Evolutionary conservation across 805 yeast genomes (phyloP).

Genomic region (Candida golubevii): DNA sequence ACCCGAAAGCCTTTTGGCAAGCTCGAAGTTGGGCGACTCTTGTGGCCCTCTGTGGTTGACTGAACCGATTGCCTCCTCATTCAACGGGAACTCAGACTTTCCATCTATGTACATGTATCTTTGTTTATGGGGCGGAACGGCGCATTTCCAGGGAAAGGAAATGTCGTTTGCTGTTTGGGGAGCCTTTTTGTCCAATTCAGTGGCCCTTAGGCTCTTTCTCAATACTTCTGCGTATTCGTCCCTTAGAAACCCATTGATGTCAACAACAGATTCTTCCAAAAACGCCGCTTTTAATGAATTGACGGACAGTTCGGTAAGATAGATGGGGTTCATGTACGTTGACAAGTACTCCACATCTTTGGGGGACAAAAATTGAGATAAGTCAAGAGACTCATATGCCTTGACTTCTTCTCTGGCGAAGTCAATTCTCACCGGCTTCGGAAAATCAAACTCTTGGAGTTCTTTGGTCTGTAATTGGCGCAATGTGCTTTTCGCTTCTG

Average conservation of each 20-base stretch:
- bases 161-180: slow-evolving; percentile 58
- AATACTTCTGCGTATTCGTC: slow-evolving; percentile 47
- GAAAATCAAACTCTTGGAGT: slow-evolving; percentile 76
- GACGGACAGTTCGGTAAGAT: slow-evolving; percentile 33
- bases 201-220: slow-evolving; percentile 44
- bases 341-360: slow-evolving; percentile 48
- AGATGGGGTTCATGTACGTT: slow-evolving; percentile 52
- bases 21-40: slow-evolving; percentile 53
- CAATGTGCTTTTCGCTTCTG: slow-evolving; percentile 70
- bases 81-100: slow-evolving; percentile 32
- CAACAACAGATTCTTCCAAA: slow-evolving; percentile 63
- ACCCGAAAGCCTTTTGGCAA: slow-evolving; percentile 18
- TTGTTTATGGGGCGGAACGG: slow-evolving; percentile 92
- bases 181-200: slow-evolving; percentile 58
- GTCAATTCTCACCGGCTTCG: slow-evolving; percentile 53
- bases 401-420: slow-evolving; percentile 38
- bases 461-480: slow-evolving; percentile 76
- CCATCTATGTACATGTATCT: slow-evolving; percentile 82
- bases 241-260: slow-evolving; percentile 60
- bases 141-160: slow-evolving; percentile 77
- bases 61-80: slow-evolving; percentile 27
- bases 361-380: slow-evolving; percentile 11
- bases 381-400: slow-evolving; percentile 19
- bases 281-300: slow-evolving; percentile 48
- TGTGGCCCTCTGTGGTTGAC: slow-evolving; percentile 39